Base-by-base conservation (phyloP, 2,329 filamentous ascomycete species). In the Blastomyces silverae region DNA sequence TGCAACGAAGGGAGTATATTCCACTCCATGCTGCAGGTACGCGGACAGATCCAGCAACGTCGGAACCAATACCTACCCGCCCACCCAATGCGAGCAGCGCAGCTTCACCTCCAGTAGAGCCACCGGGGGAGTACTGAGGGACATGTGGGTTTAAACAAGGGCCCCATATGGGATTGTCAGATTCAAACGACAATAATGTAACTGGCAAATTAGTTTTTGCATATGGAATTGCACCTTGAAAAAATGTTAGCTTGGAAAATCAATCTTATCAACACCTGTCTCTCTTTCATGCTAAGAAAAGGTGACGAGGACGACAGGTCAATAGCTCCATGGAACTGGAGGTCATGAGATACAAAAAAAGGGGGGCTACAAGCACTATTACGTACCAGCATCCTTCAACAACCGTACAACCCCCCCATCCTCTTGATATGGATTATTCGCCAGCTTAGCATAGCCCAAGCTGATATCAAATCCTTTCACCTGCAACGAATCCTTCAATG, bases 161-260 rank as follows among this genome's bases (percentile, higher is more conserved):
- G 10, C 93, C 92, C 91, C 92, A 97, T 25, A 97, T 80, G 66
- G 87, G 85, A 70, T 88, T 89, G 62, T 86, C 85, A 20, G 89
- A 92, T 76, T 96, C 92, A 71, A 96, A 96, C 65, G 89, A 92
- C 52, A 96, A 82, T 1, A 96, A 83, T 0, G 92, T 96, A 64
- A 93, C 89, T 5, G 92, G 93, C 1, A 95, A 75, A 67, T 94
- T 94, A 0, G 92, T 97, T 81, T 97, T 97, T 68, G 92, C 91
- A 73, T 96, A 96, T 0, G 92, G 92, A 1, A 97, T 83, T 0
- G 92, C 92, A 28, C 92, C 84, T 81, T 42, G 44, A 25, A 15
- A 37, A 46, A n/a, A 28, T 44, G 62, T 65, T 50, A 66, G 61
- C 31, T 10, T 13, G 62, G 39, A 22, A 25, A 42, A 56, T 7